Evolutionary conservation across 108 stramenopile species (phyloP), one percentile per base, ranked within the genome.

Genomic region (Schizochytrium sp.): DNA sequence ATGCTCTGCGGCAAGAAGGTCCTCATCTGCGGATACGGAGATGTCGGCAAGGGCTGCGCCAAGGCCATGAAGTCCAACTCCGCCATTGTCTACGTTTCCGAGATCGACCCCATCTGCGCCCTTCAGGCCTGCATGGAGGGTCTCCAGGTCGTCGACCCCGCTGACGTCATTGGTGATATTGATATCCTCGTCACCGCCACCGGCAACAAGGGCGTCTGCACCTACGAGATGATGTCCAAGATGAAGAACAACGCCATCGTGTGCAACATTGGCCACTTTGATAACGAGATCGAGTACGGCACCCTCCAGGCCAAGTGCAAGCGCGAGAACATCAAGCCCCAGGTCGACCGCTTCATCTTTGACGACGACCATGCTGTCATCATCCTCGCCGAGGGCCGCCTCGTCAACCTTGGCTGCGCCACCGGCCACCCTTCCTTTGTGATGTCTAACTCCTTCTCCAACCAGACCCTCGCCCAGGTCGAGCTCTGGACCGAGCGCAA

Each of bases 161-260:
- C 95, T 83, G 95, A 97, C 72, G 96, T 99, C 88, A 92, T 99
- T 72, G 91, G 58, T 2, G 89, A 60, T 4, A 97, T 91, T 47
- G 99, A 99, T 93, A 99, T 99, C 91, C 97, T 99, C 94, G 98
- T 99, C 93, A 99, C 98, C 94, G 97, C 99, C 91, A 99, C 99
- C 57, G 99, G 99, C 87, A 99, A 99, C 97, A 99, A 99, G 96
- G 98, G 97, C 51, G 98, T 99, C 92, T 92, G 98, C 92, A 99
- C 97, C 98, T 93, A 91, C 25, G 95, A 94, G 0, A 91, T 93
- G 95, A 99, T 99, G 98, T 43, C 90, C 89, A 95, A 98, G 96
- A 99, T 99, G 99, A 99, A 99, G 97, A 99, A 99, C 97, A 99
- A 99, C 93, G 98, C 99, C 90, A 99, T 99, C 92, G 98, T 99